Evolutionary conservation across 805 yeast genomes (phyloP).

Genomic region (Candida railenensis): DNA sequence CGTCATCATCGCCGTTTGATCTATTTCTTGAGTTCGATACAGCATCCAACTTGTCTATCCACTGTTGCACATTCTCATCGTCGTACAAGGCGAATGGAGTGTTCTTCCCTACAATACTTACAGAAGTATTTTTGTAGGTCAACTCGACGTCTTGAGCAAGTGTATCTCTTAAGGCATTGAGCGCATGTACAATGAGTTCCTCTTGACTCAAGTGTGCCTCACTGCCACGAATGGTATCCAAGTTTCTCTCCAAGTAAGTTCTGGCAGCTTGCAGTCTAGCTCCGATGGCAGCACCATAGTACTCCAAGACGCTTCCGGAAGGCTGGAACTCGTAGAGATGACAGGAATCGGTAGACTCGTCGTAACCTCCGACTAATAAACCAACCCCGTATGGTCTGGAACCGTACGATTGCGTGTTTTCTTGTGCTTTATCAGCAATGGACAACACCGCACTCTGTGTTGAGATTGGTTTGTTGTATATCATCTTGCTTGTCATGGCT

Average conservation of each 20-base stretch:
- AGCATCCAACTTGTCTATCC: constrained; percentile 75
- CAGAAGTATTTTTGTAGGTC: constrained; percentile 78
- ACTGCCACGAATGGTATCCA: constrained; percentile 54
- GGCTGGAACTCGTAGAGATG: constrained; percentile 96
- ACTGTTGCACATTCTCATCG: constrained; percentile 80
- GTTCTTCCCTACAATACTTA: constrained; percentile 89
- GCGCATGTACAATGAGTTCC: constrained; percentile 79
- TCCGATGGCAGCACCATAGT: constrained; percentile 93
- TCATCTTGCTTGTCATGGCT: constrained; percentile 82
- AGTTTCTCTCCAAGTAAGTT: constrained; percentile 87
- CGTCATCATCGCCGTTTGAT: constrained; percentile 35
- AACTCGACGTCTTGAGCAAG: constrained; percentile 92
- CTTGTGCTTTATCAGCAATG: constrained; percentile 95
- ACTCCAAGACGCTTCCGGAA: constrained; percentile 88
- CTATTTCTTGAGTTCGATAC: constrained; percentile 56
- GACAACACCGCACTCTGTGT: constrained; percentile 79
- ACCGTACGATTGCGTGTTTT: constrained; percentile 93
- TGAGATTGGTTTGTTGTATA: constrained; percentile 82
- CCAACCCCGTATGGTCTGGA: constrained; percentile 99
- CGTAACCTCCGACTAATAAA: constrained; percentile 82
- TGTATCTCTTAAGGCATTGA: constrained; percentile 90
- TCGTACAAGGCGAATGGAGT: constrained; percentile 75
- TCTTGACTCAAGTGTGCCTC: constrained; percentile 55
- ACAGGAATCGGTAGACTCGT: constrained; percentile 74
- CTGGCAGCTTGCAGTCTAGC: constrained; percentile 98